Conservation (phyloP, 306 rosid genomes). For the Rubus idaeus region DNA sequence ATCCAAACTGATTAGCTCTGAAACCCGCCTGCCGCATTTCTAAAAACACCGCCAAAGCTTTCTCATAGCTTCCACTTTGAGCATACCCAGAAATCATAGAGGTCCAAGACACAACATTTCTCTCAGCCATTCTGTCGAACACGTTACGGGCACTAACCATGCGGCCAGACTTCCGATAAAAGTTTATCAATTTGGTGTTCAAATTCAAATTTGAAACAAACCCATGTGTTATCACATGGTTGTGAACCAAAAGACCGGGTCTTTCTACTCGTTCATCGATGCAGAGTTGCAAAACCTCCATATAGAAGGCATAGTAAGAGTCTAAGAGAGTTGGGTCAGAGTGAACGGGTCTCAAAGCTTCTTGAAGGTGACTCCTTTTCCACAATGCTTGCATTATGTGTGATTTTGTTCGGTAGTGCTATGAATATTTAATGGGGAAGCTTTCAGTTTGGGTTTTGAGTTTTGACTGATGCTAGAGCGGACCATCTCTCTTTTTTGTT, state of each 20-base stretch:
- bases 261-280: constrained; percentile 22
- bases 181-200: constrained; percentile 24
- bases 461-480: not conserved
- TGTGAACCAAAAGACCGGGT: constrained; percentile 34
- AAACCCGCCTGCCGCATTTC: constrained; percentile 26
- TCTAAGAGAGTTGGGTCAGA: not conserved
- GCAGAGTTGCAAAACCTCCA: constrained; percentile 30
- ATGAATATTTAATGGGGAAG: not conserved
- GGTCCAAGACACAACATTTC: constrained; percentile 40
- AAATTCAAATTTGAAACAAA: constrained; percentile 28
- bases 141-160: constrained; percentile 16
- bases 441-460: not conserved
- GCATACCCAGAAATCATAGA: constrained; percentile 36
- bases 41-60: constrained; percentile 27
- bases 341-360: not conserved
- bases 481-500: too few relatives aligned
- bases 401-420: not conserved
- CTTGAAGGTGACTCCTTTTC: constrained; percentile 5
- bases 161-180: constrained; percentile 13
- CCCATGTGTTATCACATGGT: constrained; percentile 26
- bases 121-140: constrained; percentile 30
- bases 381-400: constrained; percentile 9
- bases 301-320: constrained; percentile 15
- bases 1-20: constrained; percentile 36
- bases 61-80: constrained; percentile 22